Percentiles rank a stretch among this genome's conserved stretches.
Conservation (phyloP, 139 green algal genomes). For the Eudorina sp. region DNA sequence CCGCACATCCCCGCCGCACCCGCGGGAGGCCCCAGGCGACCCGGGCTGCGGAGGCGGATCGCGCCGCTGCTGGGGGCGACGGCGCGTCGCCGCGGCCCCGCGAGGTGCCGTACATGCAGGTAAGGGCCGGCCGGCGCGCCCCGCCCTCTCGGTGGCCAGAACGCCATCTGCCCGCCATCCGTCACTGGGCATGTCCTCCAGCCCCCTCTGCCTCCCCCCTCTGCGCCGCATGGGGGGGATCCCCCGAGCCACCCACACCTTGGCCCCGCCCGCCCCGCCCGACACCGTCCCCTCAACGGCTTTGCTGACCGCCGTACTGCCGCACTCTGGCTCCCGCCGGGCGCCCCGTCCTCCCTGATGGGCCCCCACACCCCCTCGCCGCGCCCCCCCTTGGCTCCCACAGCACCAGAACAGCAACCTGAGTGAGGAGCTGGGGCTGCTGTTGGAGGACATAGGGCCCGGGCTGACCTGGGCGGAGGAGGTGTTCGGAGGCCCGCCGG, state of each 20-base stretch:
- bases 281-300: no score
- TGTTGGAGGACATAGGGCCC: background rate
- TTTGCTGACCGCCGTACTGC: background rate
- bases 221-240: no score
- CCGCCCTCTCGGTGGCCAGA: no score
- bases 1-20: background rate
- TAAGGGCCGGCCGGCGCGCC: no score
- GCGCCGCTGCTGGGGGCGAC: background rate
- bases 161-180: no score
- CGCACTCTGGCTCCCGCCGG: background rate
- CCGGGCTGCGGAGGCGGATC: background rate
- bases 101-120: slow-evolving; percentile 69
- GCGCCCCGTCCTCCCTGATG: background rate
- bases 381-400: background rate
- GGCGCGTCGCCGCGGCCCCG: background rate
- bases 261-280: no score
- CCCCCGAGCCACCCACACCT: no score
- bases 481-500: slow-evolving; percentile 64
- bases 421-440: slow-evolving; percentile 48
- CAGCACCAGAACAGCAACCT: slow-evolving; percentile 88
- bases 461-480: slow-evolving; percentile 54
- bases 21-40: background rate
- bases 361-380: background rate
- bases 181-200: no score
- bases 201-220: no score